Conservation (phyloP, 805 yeast genomes). For the Scheffersomyces ergatensis region DNA sequence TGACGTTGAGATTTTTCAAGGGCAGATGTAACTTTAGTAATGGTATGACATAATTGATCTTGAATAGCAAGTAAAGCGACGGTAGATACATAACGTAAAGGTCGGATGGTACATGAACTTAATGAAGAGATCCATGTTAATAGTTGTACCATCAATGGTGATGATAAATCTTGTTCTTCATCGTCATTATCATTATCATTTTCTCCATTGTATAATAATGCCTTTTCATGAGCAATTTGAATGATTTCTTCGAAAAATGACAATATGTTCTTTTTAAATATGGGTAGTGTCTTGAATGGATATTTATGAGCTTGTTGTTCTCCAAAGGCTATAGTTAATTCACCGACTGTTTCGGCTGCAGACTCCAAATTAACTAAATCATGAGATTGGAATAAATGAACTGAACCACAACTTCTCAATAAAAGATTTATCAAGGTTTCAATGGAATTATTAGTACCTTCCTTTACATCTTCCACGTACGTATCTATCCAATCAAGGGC, state of each 20-base stretch:
- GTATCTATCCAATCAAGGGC: constrained; percentile 39
- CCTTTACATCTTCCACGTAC: constrained; percentile 19
- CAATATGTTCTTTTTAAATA: constrained; percentile 52
- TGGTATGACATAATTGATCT: constrained; percentile 54
- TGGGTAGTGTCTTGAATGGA: constrained; percentile 51
- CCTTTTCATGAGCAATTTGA: constrained; percentile 57
- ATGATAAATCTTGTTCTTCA: constrained; percentile 27
- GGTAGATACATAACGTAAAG: constrained; percentile 70
- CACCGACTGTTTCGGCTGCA: constrained; percentile 70
- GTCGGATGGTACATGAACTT: constrained; percentile 65
- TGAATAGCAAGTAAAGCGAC: constrained; percentile 57
- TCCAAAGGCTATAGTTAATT: constrained; percentile 61
- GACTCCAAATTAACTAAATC: constrained; percentile 71
- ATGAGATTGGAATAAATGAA: constrained; percentile 64
- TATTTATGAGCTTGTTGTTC: constrained; percentile 66
- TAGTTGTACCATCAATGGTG: constrained; percentile 51
- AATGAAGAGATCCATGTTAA: constrained; percentile 76
- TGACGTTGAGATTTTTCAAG: constrained; percentile 47
- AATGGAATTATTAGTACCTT: constrained; percentile 46
- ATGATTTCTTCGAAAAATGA: constrained; percentile 57
- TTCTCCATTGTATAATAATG: constrained; percentile 45
- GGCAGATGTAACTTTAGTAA: constrained; percentile 31
- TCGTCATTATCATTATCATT: constrained; percentile 6
- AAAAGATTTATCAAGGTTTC: constrained; percentile 66
- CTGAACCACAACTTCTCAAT: constrained; percentile 70